Evolutionary conservation across 306 rosid species (phyloP), one percentile per base, ranked within the genome.

Genomic region (Trifolium pratense): DNA sequence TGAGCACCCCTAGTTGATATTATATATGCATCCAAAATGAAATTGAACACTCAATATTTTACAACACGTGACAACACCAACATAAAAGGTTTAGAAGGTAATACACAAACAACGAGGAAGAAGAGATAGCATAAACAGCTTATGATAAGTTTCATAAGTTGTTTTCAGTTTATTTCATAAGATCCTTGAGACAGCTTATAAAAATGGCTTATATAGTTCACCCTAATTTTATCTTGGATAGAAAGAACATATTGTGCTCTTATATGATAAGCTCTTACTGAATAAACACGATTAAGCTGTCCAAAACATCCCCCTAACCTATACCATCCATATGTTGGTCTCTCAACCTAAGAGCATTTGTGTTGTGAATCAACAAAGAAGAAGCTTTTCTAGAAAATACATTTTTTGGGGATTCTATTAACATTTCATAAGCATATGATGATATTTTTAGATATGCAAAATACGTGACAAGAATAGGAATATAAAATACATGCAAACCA

Each of bases 401-500:
- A 17, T 49, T 7, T 34, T 23, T 25, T 13, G 66, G 15, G 15
- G 58, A 83, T 43, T 18, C 36, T 53, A 72, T 70, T 48, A 21
- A 78, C 20, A 70, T 9, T 67, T 49, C 29, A 36, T 12, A 15
- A 1, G 15, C 15, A 39, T 32, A 66, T 13, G 5, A 16, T 52
- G 59, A 58, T 60, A 66, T 68, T 76, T 37, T 6, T 45, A 80
- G 16, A 62, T 37, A 65, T 36, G 40, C n/a, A 31, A 68, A 76
- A 73, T 76, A 55, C 40, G 59, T 31, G 58, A 42, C 29, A 66
- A 40, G 29, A 17, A 82, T 21, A 77, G 25, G 61, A 31, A 49
- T 39, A 37, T 48, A 32, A 80, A 61, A 40, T 45, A 62, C 73
- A 74, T 37, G 53, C 48, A 63, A 68, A 75, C 96, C 68, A 74